A percentile compares a stretch with the other conserved stretches of the same genome.
Conservation (phyloP, 495 filamentous ascomycete genomes). For the Oidiodendron maius region DNA sequence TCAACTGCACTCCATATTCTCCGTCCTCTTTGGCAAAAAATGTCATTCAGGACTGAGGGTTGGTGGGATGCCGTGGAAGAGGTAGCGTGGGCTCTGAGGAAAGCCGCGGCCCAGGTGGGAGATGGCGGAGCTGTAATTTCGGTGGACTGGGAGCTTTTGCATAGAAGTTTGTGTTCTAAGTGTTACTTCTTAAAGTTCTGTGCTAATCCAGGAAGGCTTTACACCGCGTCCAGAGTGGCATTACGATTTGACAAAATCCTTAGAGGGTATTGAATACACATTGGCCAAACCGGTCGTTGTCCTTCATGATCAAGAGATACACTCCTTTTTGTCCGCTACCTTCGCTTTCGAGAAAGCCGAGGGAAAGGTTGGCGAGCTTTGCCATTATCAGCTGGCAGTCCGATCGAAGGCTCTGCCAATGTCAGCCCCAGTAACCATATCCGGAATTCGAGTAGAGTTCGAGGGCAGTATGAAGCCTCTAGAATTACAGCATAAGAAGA, state of each 20-base stretch:
- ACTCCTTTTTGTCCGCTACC: constrained; percentile 64
- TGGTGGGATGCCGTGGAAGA: constrained; percentile 77
- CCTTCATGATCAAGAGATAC: constrained; percentile 58
- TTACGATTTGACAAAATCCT: constrained; percentile 68
- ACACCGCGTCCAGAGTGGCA: constrained; percentile 52
- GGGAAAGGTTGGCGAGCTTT: constrained; percentile 77
- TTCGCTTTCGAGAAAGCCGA: constrained; percentile 70
- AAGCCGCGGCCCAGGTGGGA: constrained; percentile 59
- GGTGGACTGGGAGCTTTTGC: constrained; percentile 82
- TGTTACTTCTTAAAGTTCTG: constrained; percentile 8
- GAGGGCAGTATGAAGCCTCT: constrained; percentile 63
- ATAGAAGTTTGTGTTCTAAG: constrained; percentile 46
- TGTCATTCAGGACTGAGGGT: constrained; percentile 69
- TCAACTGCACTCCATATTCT: constrained; percentile 60
- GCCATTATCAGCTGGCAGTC: constrained; percentile 67
- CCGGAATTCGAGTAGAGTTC: constrained; percentile 58
- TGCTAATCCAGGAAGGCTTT: constrained; percentile 42
- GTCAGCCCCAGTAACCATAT: constrained; percentile 59
- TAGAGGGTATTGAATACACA: constrained; percentile 46
- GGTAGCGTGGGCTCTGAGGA: constrained; percentile 65
- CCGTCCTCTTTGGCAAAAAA: constrained; percentile 62
- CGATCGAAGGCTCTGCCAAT: constrained; percentile 59
- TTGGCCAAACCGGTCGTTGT: constrained; percentile 58
- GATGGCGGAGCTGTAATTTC: constrained; percentile 62
- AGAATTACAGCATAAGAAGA: constrained; percentile 32